Evolutionary conservation across 345 rosid species (phyloP).

Genomic region (Mangifera indica): DNA sequence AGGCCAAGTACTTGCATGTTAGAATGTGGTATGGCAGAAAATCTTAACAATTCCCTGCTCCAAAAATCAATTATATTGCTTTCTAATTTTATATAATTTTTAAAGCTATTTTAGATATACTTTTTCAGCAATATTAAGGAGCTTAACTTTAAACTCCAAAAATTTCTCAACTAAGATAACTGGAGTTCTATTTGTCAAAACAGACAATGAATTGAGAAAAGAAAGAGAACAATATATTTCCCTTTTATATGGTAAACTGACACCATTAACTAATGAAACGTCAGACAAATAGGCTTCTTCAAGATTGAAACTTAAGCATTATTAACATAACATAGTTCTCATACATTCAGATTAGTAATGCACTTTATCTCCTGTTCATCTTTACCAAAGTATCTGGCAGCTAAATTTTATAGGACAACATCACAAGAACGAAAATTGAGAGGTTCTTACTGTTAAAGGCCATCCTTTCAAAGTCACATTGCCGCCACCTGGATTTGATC

Average conservation of each 20-base stretch:
- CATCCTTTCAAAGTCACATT: conserved; percentile 64
- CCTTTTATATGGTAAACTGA: not conserved
- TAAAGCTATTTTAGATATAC: not conserved
- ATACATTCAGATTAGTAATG: not conserved
- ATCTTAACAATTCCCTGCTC: not conserved
- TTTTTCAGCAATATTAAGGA: not conserved
- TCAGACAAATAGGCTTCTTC: not conserved
- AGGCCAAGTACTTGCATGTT: not conserved
- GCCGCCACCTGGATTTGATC: conserved; percentile 52
- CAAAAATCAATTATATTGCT: not conserved
- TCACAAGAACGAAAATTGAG: not conserved
- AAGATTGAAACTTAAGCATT: not conserved
- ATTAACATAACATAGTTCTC: not conserved
- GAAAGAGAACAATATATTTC: not conserved
- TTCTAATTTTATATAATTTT: not conserved
- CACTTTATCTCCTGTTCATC: not conserved
- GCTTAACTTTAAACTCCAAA: not conserved
- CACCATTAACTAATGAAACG: not conserved
- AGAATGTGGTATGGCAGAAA: not conserved
- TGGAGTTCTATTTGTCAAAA: not conserved
- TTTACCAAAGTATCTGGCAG: not conserved
- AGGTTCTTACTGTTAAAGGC: conserved; percentile 56
- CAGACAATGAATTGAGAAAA: not conserved
- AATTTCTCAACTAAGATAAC: not conserved
- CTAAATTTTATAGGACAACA: not conserved